phyloP scores from a whole-genome alignment of 306 rosid genomes.

The Oxytropis ochrocephala region DNA sequence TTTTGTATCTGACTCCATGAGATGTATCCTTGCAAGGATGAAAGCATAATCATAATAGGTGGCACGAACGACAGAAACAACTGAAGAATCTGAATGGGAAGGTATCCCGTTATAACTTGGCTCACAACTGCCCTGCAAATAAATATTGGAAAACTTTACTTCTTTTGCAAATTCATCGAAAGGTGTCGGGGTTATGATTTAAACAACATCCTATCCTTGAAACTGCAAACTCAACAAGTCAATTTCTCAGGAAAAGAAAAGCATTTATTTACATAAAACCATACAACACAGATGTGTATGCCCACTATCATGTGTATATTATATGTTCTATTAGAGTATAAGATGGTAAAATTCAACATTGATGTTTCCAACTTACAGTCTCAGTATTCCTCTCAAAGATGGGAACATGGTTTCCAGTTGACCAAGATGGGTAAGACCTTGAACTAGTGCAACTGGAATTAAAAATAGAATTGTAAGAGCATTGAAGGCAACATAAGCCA shows the following conservation, averaged over 20 bases:
- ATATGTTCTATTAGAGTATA: neutral
- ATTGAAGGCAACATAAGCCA: slow-evolving; percentile 43
- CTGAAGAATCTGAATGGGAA: slow-evolving; percentile 77
- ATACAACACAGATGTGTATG: neutral
- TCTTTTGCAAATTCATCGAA: neutral
- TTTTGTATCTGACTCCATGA: slow-evolving; percentile 61
- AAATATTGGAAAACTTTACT: neutral
- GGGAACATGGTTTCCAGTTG: slow-evolving; percentile 71
- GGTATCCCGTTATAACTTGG: slow-evolving; percentile 78
- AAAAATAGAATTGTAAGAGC: slow-evolving; percentile 63
- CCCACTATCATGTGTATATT: neutral
- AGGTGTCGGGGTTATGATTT: neutral
- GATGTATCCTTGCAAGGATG: slow-evolving; percentile 73
- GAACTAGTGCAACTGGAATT: slow-evolving; percentile 70
- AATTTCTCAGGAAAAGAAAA: neutral
- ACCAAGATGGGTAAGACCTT: slow-evolving; percentile 65
- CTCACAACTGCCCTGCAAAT: slow-evolving; percentile 60
- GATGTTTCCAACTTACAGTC: slow-evolving; percentile 45
- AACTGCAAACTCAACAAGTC: neutral
- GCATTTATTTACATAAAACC: neutral
- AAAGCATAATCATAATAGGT: slow-evolving; percentile 61
- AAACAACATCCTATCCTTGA: neutral
- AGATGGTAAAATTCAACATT: neutral
- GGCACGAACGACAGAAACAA: slow-evolving; percentile 51
- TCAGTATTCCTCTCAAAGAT: slow-evolving; percentile 41